A percentile compares a stretch with the other conserved stretches of the same genome.
Evolutionary conservation across 1,284 basidiomycete species (phyloP).

Genomic region (Phellopilus nigrolimitatus): DNA sequence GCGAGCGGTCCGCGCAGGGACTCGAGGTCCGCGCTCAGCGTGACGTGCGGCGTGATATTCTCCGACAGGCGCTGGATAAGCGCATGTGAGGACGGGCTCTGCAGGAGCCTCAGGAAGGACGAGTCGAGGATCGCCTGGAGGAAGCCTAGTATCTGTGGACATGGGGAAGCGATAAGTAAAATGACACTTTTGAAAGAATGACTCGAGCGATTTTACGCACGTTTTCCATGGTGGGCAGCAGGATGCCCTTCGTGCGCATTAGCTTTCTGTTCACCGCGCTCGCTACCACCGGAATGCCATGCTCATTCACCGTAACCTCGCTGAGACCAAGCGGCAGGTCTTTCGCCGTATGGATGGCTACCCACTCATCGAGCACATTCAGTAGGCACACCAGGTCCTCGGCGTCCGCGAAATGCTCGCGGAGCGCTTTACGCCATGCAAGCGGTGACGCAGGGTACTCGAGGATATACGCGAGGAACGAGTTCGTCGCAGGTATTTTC

Average conservation of each 20-base stretch:
- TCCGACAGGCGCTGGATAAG: conserved; percentile 45
- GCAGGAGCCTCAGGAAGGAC: conserved; percentile 58
- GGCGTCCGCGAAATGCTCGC: conserved; percentile 46
- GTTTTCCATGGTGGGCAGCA: conserved; percentile 47
- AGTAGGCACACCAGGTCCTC: conserved; percentile 49
- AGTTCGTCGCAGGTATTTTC: conserved; percentile 34
- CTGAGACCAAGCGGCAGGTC: conserved; percentile 39
- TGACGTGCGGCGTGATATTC: conserved; percentile 50
- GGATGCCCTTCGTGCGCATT: conserved; percentile 19
- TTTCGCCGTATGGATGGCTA: conserved; percentile 38
- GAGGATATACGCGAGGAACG: conserved; percentile 48
- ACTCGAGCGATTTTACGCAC: conserved; percentile 30
- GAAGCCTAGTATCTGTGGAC: conserved; percentile 51
- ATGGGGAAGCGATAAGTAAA: neutral
- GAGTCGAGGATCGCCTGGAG: conserved; percentile 62
- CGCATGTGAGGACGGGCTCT: conserved; percentile 50
- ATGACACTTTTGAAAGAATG: neutral
- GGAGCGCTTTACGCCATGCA: conserved; percentile 51
- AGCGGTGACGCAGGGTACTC: conserved; percentile 48
- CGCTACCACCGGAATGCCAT: conserved; percentile 24
- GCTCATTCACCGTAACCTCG: conserved; percentile 30
- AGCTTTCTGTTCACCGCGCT: conserved; percentile 6
- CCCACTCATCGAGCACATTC: conserved; percentile 51
- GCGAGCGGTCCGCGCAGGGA: conserved; percentile 55
- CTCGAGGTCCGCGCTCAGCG: conserved; percentile 43